A percentile compares a stretch with the other conserved stretches of the same genome.
phyloP scores from a whole-genome alignment of 805 yeast genomes.

The Nakazawaea pomicola region DNA sequence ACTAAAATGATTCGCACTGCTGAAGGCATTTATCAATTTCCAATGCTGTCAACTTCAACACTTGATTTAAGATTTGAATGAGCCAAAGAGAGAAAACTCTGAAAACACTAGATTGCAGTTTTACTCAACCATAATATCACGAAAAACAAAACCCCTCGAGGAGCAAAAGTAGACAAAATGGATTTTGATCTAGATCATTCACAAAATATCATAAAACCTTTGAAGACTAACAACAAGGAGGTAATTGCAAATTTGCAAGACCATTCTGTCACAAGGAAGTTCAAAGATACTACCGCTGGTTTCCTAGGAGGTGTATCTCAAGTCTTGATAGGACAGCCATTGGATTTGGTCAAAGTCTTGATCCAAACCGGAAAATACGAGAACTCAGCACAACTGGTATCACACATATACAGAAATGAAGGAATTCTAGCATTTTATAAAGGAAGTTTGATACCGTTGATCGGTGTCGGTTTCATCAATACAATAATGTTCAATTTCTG shows the following conservation, averaged over 20 bases:
- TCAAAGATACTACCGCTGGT: slow-evolving; percentile 33
- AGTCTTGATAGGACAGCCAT: slow-evolving; percentile 57
- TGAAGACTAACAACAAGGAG: neutral
- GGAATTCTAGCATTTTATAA: slow-evolving; percentile 61
- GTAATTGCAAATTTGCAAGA: neutral
- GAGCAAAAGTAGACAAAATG: too few relatives aligned
- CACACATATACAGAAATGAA: slow-evolving; percentile 50
- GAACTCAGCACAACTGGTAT: slow-evolving; percentile 47
- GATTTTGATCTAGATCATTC: neutral
- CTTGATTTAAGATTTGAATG: too few relatives aligned
- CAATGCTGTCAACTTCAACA: too few relatives aligned
- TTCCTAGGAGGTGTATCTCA: slow-evolving; percentile 52
- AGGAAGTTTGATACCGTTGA: slow-evolving; percentile 62
- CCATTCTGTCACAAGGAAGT: neutral
- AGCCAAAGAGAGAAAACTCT: too few relatives aligned
- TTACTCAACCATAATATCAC: too few relatives aligned
- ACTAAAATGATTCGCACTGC: too few relatives aligned
- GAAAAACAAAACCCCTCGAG: too few relatives aligned
- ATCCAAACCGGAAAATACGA: slow-evolving; percentile 64
- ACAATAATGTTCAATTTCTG: slow-evolving; percentile 67
- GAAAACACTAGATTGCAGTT: too few relatives aligned
- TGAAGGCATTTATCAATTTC: too few relatives aligned
- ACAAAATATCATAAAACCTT: neutral
- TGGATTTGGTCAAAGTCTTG: slow-evolving; percentile 65
- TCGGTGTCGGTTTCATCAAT: slow-evolving; percentile 68